Conservation (phyloP, 768 basidiomycete species). For the Mycena polygramma region DNA sequence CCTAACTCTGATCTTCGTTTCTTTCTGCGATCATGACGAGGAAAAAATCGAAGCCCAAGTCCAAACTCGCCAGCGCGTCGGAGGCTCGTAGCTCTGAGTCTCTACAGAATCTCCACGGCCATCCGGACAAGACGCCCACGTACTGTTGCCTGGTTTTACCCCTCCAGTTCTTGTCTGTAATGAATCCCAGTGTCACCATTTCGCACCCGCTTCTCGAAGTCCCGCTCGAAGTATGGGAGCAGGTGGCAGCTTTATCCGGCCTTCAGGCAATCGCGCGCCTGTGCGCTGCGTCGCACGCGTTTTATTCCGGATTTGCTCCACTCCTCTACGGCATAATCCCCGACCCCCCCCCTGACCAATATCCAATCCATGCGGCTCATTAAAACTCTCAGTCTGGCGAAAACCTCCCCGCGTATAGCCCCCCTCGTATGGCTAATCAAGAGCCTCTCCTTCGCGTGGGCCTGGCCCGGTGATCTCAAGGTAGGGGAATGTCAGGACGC, state of each 20-base stretch:
- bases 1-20: too few relatives aligned
- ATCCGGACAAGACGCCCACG: too few relatives aligned
- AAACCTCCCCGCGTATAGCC: not conserved
- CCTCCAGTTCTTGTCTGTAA: not conserved
- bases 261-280: not conserved
- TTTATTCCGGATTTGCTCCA: not conserved
- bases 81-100: too few relatives aligned
- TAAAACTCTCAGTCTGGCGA: not conserved
- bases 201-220: not conserved
- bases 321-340: not conserved
- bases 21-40: too few relatives aligned
- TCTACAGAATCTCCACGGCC: too few relatives aligned
- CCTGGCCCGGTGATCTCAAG: not conserved
- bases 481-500: not conserved
- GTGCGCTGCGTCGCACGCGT: constrained; percentile 1
- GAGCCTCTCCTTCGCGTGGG: not conserved
- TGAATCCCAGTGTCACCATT: not conserved
- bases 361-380: not conserved
- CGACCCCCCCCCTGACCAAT: not conserved
- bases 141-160: too few relatives aligned
- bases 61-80: too few relatives aligned
- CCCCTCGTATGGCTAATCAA: not conserved
- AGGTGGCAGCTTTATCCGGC: not conserved
- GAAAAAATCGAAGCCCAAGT: too few relatives aligned
- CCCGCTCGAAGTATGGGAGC: constrained; percentile 8